Evolutionary conservation across 345 rosid species (phyloP).

Genomic region (Eucalyptus victrix): DNA sequence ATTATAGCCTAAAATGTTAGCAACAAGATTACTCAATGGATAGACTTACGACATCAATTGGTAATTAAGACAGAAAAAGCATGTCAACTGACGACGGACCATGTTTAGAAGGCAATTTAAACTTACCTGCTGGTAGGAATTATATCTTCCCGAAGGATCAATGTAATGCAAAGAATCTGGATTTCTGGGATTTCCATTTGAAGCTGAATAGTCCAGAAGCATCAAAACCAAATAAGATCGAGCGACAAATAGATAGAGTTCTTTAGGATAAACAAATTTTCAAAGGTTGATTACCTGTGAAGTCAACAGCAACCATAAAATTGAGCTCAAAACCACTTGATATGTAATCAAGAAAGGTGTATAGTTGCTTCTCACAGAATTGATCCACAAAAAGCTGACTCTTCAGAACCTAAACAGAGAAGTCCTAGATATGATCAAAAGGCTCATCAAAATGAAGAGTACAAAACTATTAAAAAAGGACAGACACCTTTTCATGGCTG

Average conservation of each 20-base stretch:
- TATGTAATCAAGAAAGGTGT: conserved; percentile 77
- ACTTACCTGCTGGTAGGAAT: conserved; percentile 71
- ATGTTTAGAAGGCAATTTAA: background rate
- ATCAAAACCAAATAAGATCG: background rate
- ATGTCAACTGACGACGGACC: background rate
- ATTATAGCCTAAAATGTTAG: conserved; percentile 41
- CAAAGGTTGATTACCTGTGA: conserved; percentile 40
- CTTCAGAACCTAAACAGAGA: conserved; percentile 38
- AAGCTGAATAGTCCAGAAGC: conserved; percentile 29
- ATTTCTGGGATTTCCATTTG: conserved; percentile 70
- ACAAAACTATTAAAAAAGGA: background rate
- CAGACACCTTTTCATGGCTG: conserved; percentile 51
- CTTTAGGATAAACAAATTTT: background rate
- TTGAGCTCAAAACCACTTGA: conserved; percentile 76
- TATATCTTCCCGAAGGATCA: conserved; percentile 67
- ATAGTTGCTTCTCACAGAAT: conserved; percentile 48
- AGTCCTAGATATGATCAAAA: background rate
- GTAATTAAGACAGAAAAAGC: background rate
- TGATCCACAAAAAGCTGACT: conserved; percentile 70
- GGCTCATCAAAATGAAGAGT: background rate
- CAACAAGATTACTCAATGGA: background rate
- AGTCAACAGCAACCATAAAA: conserved; percentile 93
- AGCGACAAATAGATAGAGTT: background rate
- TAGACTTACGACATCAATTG: background rate
- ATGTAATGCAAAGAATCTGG: conserved; percentile 71